Conservation (phyloP, 2,329 filamentous ascomycete species). For the Graphilbum ipis-grandicollis region DNA sequence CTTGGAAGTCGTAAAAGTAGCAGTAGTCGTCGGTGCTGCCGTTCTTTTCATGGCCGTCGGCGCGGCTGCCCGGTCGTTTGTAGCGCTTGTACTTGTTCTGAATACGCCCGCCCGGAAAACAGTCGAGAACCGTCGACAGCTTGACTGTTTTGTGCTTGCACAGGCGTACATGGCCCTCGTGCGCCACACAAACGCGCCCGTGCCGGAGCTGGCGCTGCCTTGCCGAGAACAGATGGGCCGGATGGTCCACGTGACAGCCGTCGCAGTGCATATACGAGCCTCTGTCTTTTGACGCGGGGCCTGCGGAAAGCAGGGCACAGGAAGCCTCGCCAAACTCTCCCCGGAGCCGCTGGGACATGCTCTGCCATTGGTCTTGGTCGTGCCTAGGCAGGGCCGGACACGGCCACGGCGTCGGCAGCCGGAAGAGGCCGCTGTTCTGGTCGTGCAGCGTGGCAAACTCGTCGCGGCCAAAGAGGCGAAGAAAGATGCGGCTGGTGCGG, state of each 20-base stretch:
- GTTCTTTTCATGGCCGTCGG: background rate
- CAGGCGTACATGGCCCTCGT: conserved; percentile 1
- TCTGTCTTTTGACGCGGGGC: too few species aligned
- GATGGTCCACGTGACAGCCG: background rate
- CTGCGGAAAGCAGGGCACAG: too few species aligned
- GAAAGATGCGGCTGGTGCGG: conserved; percentile 1
- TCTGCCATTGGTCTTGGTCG: background rate
- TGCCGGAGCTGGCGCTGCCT: background rate
- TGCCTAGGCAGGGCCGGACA: too few species aligned
- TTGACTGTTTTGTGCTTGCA: background rate
- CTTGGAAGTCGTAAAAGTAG: too few species aligned
- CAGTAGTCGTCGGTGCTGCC: too few species aligned
- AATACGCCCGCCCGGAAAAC: background rate
- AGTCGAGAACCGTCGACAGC: background rate
- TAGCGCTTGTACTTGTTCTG: background rate
- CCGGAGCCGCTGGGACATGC: too few species aligned
- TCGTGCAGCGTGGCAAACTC: background rate
- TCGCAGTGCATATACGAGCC: background rate
- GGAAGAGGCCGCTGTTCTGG: background rate
- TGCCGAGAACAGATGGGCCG: background rate
- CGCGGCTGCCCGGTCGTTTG: background rate
- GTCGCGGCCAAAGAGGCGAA: background rate
- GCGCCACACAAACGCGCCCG: background rate
- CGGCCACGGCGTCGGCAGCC: background rate
- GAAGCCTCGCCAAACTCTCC: background rate